Evolutionary conservation across 805 yeast species (phyloP), one percentile per base, ranked within the genome.

Genomic region (Pichia pseudocactophila): DNA sequence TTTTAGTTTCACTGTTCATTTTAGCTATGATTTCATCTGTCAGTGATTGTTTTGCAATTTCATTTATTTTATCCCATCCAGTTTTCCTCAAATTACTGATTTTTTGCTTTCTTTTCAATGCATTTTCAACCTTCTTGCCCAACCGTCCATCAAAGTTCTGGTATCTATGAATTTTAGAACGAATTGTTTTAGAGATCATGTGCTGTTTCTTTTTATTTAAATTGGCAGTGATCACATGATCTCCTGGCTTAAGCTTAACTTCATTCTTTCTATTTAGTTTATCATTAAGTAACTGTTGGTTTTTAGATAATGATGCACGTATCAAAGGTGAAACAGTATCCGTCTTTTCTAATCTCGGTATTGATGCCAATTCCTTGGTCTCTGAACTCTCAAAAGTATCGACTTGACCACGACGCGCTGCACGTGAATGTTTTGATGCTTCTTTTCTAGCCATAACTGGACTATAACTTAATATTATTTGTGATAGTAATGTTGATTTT

Each of bases 41-140:
- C 2, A 56, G 40, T 7, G 58, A 44, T 19, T 50, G 58, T 43
- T 57, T 69, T 10, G 78, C 70, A 26, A 60, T 58, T 44, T 71
- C 65, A 55, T 81, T 82, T 42, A 80, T 79, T 35, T 69, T 64
- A 39, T 81, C 88, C 92, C 90, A 82, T 13, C 76, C 80, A 0
- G 84, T 64, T 57, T 80, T 82, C 59, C 92, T 70, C 10, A 81
- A 68, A 17, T 59, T 64, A 51, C 76, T 81, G 25, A 82, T 77
- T 50, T 66, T 73, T 51, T 69, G 78, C 18, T 85, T 80, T 54
- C 86, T 71, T 37, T 71, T 70, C 22, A 79, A 73, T 49, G 86
- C 77, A 50, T 75, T 77, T 49, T 74, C 74, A 33, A 82, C 80
- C 56, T 81, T 82, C 35, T 39, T 44, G 54, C 67, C 47, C 30